A percentile compares a stretch with the other conserved stretches of the same genome.
Evolutionary conservation across 1,284 basidiomycete genomes (phyloP).

Genomic region (Cutaneotrichosporon sp.): DNA sequence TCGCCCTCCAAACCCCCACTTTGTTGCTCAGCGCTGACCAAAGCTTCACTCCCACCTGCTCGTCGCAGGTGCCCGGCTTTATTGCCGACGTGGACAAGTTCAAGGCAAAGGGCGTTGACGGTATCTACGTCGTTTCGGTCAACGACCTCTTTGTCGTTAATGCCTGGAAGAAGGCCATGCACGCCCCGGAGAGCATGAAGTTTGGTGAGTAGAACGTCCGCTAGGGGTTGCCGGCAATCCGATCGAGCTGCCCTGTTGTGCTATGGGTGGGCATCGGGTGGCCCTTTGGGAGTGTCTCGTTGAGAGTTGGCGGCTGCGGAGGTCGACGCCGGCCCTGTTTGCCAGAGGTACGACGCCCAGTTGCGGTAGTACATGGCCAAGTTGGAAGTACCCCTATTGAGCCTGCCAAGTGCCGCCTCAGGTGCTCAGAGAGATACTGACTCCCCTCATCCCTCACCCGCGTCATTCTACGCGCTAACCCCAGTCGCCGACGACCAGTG

Average conservation of each 20-base stretch:
- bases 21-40: not conserved
- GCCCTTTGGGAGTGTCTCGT: too few relatives aligned
- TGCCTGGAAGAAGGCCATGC: slow-evolving; percentile 70
- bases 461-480: slow-evolving; percentile 13
- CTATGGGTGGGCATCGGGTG: not conserved
- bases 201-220: slow-evolving; percentile 38
- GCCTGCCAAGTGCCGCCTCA: too few relatives aligned
- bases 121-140: slow-evolving; percentile 67
- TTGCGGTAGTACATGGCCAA: too few relatives aligned
- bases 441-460: too few relatives aligned
- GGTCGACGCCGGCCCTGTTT: too few relatives aligned
- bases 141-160: slow-evolving; percentile 65
- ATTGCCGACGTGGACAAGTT: slow-evolving; percentile 63
- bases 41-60: slow-evolving; percentile 62
- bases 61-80: slow-evolving; percentile 64
- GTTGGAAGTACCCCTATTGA: too few relatives aligned
- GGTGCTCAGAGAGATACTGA: too few relatives aligned
- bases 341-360: too few relatives aligned
- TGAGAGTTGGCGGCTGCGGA: too few relatives aligned
- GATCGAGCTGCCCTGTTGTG: too few relatives aligned
- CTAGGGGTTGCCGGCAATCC: too few relatives aligned
- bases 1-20: slow-evolving; percentile 28
- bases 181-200: slow-evolving; percentile 34
- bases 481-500: slow-evolving; percentile 66
- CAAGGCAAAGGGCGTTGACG: slow-evolving; percentile 66